Percentiles rank a stretch among this genome's conserved stretches.
These are phyloP conservation scores for Coprinopsis strossmayeri DNA, from an alignment of 768 basidiomycete genomes.

Conservation along the genomic window DNA sequence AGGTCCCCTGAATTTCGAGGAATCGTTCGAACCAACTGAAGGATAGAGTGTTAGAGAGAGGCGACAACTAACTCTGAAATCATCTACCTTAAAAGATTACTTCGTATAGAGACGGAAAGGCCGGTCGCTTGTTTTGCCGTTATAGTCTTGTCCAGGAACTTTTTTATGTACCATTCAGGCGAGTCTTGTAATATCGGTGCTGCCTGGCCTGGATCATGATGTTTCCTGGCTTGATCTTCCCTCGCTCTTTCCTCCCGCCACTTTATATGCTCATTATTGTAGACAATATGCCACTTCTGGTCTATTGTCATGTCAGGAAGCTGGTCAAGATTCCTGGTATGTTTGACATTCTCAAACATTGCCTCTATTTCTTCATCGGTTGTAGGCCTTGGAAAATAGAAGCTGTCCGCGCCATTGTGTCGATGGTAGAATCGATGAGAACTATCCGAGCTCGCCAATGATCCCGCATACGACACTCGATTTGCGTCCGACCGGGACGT, in stretches of 20 bases:
- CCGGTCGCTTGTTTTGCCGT: conserved; percentile 75
- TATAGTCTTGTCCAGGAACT: conserved; percentile 82
- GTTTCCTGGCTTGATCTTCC: conserved; percentile 55
- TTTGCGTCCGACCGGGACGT: conserved; percentile 53
- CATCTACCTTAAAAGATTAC: conserved; percentile 71
- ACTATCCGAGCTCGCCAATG: conserved; percentile 42
- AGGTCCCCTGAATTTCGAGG: conserved; percentile 70
- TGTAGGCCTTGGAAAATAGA: conserved; percentile 71
- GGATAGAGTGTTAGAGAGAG: conserved; percentile 11
- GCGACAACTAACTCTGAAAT: background rate
- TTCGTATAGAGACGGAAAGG: conserved; percentile 70
- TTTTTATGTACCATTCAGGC: conserved; percentile 91
- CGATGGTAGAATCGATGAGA: conserved; percentile 48
- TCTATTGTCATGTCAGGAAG: conserved; percentile 59
- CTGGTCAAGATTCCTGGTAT: conserved; percentile 58
- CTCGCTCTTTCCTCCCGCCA: conserved; percentile 69
- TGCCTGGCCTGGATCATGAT: conserved; percentile 51
- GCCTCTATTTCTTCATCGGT: conserved; percentile 72
- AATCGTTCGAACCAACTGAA: conserved; percentile 77
- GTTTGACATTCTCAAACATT: conserved; percentile 73
- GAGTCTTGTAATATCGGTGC: conserved; percentile 54
- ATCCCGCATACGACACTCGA: conserved; percentile 56
- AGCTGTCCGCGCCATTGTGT: conserved; percentile 46
- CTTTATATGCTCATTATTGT: conserved; percentile 72
- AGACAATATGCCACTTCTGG: conserved; percentile 90